These are phyloP conservation scores for Thelonectria discophora DNA, from an alignment of 2,329 filamentous ascomycete genomes.

Conservation along the genomic window DNA sequence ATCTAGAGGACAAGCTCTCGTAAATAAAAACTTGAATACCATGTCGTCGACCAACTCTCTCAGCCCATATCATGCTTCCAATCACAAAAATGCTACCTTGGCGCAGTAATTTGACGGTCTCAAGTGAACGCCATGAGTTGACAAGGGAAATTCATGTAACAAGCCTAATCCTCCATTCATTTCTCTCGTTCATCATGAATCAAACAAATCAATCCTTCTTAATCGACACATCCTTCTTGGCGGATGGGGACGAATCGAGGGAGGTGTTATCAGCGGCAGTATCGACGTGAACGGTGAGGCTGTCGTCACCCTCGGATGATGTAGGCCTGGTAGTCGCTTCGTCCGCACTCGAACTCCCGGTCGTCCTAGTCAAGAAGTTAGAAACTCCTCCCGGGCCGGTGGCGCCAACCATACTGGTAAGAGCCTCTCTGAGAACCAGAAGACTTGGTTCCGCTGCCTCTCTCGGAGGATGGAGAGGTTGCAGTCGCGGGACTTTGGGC, in stretches of 20 bases:
- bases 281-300: conserved; percentile 63
- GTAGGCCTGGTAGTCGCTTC: conserved; percentile 51
- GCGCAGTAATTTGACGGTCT: conserved; percentile 33
- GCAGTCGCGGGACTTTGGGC: conserved; percentile 19
- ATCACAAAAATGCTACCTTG: conserved; percentile 43
- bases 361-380: conserved; percentile 49
- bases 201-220: conserved; percentile 38
- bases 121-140: conserved; percentile 29
- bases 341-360: conserved; percentile 52
- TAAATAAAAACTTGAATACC: conserved; percentile 46
- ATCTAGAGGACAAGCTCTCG: conserved; percentile 54
- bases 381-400: conserved; percentile 41
- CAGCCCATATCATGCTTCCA: conserved; percentile 50
- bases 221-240: conserved; percentile 50
- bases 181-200: not conserved
- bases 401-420: conserved; percentile 48
- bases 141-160: conserved; percentile 20
- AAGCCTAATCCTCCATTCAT: conserved; percentile 3
- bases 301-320: conserved; percentile 62
- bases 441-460: conserved; percentile 41
- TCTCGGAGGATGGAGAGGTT: conserved; percentile 44
- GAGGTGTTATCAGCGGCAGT: conserved; percentile 56
- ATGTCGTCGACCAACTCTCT: conserved; percentile 47
- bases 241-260: conserved; percentile 57
- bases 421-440: conserved; percentile 47